Base-by-base conservation (phyloP, 306 rosid species). In the Clitoria ternatea region DNA sequence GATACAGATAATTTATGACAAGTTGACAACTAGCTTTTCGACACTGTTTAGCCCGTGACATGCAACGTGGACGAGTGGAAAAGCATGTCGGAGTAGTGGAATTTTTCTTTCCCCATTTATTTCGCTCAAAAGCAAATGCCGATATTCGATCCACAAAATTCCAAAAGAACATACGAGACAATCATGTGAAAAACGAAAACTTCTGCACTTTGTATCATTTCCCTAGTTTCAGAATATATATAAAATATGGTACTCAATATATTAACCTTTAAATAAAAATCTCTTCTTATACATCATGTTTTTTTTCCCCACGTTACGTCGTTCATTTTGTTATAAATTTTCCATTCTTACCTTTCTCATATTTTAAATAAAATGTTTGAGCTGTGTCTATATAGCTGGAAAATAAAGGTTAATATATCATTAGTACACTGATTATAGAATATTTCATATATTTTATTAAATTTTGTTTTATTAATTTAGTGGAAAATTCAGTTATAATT, bases 21-120 rank as follows among this genome's bases (percentile, higher is more conserved):
- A n/a, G n/a, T n/a, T 23, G 40, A 29, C 60, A 62, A 70, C 52
- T 8, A 17, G 55, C 42, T n/a, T 74, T 12, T n/a, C 13, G 3
- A 45, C 61, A 63, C 70, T 80, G 13, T 70, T 80, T 70, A 47
- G 54, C 84, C 80, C 80, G 80, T 80, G 77, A 80, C 0, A 54
- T 12, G 39, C 44, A 67, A 68, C 15, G 66, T 39, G 77, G 55
- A 11, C 37, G 57, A n/a, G n/a, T n/a, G 39, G 27, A 27, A 54
- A 53, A 12, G n/a, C n/a, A 54, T 54, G 53, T 6, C 14, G 37
- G 79, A 39, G 13, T 12, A 74, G 39, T 13, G 1, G 18, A 20
- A n/a, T n/a, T 18, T 9, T 22, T 49, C 8, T 69, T 30, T 62
- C 10, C 45, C 22, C 29, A 20, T 9, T 65, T 22, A 10, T 14